Evolutionary conservation across 495 filamentous ascomycete genomes (phyloP), one percentile per base, ranked within the genome.

Genomic region (Penicillium herquei): DNA sequence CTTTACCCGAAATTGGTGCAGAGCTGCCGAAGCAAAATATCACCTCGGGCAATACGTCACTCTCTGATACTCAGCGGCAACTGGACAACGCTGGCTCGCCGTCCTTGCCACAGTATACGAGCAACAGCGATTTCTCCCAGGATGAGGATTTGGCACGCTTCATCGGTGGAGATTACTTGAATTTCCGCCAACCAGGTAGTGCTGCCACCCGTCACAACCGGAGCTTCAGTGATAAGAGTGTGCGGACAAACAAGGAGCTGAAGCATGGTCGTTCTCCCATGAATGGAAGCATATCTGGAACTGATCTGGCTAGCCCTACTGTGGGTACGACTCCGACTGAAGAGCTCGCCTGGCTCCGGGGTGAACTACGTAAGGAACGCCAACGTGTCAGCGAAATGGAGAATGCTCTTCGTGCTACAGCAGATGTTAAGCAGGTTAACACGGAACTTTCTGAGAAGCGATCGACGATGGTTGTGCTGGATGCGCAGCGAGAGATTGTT

Each of bases 121-220:
- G 79, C 32, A 85, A 86, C 43, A 87, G 85, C 46, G 91, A 92
- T 55, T 88, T 93, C 58, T 89, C 86, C 39, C 85, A 92, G 86
- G 92, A 97, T 58, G 92, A 96, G 58, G 94, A 96, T 59, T 86
- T 95, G 78, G 84, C 86, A 41, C 84, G 91, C 16, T 90, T 95
- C 37, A 75, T 94, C 43, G 84, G 84, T 4, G 84, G 87, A 46
- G 89, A 81, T 1, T 87, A 96, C 52, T 72, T 97, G 50, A 89
- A 92, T 37, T 30, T 51, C 34, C 49, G 49, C 86, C 89, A 31
- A 87, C 96, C 97, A 93, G 3, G 92, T 90, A 31, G 87, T 96
- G 97, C 95, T 3, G 90, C 90, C 21, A 90, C 96, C 35, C 90
- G 91, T 46, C 94, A 99, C 68, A 89, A 89, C n/a, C 84, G 95